phyloP scores from a whole-genome alignment of 2,329 filamentous ascomycete species.

The Dothideomycetes sp. region DNA sequence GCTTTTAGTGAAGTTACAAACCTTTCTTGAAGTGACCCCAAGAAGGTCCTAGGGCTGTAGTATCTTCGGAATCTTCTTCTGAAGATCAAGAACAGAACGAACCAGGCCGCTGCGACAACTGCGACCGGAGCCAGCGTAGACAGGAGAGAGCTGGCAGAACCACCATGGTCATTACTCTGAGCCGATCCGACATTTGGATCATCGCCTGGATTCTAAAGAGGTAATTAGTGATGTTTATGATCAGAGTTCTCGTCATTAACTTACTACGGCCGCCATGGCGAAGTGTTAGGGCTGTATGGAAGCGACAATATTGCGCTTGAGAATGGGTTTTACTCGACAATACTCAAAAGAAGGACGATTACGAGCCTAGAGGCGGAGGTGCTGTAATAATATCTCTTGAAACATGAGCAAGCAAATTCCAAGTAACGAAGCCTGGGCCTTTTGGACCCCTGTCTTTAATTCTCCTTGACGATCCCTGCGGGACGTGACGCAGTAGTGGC shows the following conservation, averaged over 20 bases:
- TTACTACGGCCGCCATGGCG: no score
- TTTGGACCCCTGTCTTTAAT: no score
- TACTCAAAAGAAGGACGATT: no score
- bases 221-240: no score
- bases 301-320: no score
- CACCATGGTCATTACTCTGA: background rate
- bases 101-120: slow-evolving; percentile 26
- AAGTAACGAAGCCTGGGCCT: no score
- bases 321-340: no score
- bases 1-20: slow-evolving; percentile 13
- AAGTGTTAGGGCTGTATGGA: no score
- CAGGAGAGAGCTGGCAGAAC: slow-evolving; percentile 26
- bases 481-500: background rate
- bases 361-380: no score
- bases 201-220: slow-evolving; percentile 16
- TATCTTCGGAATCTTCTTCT: slow-evolving; percentile 35
- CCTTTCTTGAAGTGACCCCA: slow-evolving; percentile 34
- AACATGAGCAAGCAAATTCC: no score
- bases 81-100: slow-evolving; percentile 33
- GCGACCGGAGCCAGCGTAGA: slow-evolving; percentile 29
- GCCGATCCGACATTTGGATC: slow-evolving; percentile 20
- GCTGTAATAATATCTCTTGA: no score
- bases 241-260: no score
- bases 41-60: slow-evolving; percentile 37
- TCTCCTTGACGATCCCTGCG: slow-evolving; percentile 10